Percentiles rank a stretch among this genome's conserved stretches.
These are phyloP conservation scores for Lachnellula subtilissima DNA, from an alignment of 2,329 filamentous ascomycete species.

Conservation along the genomic window DNA sequence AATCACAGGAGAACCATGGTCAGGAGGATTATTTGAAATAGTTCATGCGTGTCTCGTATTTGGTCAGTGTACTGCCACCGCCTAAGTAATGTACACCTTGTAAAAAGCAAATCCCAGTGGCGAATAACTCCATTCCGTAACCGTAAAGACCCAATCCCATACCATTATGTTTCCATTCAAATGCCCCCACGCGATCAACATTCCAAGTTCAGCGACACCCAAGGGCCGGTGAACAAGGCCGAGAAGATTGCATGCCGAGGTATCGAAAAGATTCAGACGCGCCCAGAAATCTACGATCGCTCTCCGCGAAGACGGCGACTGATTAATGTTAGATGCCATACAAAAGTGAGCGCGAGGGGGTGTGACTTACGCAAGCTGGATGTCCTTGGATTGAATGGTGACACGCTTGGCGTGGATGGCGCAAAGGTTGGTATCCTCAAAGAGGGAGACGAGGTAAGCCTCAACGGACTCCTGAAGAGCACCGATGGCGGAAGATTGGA, in stretches of 20 bases:
- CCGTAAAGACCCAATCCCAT: slow-evolving; percentile 22
- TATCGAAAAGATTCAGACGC: background rate
- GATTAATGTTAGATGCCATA: slow-evolving; percentile 40
- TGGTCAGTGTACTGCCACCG: slow-evolving; percentile 31
- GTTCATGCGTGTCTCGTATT: slow-evolving; percentile 1
- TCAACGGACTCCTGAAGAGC: slow-evolving; percentile 98
- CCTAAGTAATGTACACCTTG: slow-evolving; percentile 28
- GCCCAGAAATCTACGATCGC: slow-evolving; percentile 61
- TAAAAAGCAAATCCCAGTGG: slow-evolving; percentile 11
- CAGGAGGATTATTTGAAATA: background rate
- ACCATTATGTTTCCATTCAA: slow-evolving; percentile 25
- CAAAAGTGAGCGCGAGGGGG: slow-evolving; percentile 2
- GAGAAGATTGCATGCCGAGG: slow-evolving; percentile 13
- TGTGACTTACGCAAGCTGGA: slow-evolving; percentile 18
- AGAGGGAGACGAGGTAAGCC: slow-evolving; percentile 96
- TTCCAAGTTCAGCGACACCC: slow-evolving; percentile 2
- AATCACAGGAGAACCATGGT: no score
- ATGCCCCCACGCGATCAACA: slow-evolving; percentile 9
- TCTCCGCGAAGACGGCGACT: slow-evolving; percentile 84
- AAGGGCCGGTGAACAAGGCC: slow-evolving; percentile 5
- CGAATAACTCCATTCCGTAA: slow-evolving; percentile 25
- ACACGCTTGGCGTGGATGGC: slow-evolving; percentile 99
- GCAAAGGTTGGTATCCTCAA: slow-evolving; percentile 97
- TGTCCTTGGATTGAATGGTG: slow-evolving; percentile 66
- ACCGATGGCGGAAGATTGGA: slow-evolving; percentile 97